Evolutionary conservation across 345 rosid genomes (phyloP).

Genomic region (Bruguiera gymnorhiza): DNA sequence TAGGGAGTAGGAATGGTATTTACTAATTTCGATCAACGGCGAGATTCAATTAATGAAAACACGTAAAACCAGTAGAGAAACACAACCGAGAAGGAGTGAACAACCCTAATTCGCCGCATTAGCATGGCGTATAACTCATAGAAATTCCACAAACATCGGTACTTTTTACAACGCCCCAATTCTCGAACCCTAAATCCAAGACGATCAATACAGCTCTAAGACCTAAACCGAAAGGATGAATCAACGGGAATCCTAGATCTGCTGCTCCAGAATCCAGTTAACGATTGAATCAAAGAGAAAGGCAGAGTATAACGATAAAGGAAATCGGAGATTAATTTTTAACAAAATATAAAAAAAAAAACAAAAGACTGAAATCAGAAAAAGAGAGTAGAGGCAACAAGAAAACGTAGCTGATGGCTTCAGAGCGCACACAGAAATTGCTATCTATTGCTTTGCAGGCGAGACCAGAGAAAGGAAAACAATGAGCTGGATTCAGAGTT

Average conservation of each 20-base stretch:
- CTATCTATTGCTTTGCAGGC: fast-evolving
- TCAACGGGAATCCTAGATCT: background rate
- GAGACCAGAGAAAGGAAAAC: fast-evolving
- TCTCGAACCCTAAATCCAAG: slow-evolving; percentile 9
- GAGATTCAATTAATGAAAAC: slow-evolving; percentile 47
- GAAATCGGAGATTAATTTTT: background rate
- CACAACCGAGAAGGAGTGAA: slow-evolving; percentile 91
- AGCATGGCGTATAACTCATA: slow-evolving; percentile 51
- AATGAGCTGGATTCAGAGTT: background rate
- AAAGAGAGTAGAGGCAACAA: background rate
- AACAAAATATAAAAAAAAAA: background rate
- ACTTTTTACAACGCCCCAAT: slow-evolving; percentile 11
- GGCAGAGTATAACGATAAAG: background rate
- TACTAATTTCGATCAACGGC: background rate
- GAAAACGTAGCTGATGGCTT: slow-evolving; percentile 28
- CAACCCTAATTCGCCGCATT: slow-evolving; percentile 67
- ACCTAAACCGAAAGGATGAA: background rate
- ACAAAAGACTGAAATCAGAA: background rate
- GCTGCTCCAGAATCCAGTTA: too few relatives aligned
- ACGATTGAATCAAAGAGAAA: background rate
- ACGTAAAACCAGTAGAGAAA: slow-evolving; percentile 92
- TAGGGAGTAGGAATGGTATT: background rate
- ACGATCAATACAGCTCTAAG: background rate
- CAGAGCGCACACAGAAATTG: too few relatives aligned
- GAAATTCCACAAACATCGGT: slow-evolving; percentile 48